Conservation (phyloP, 352 stramenopile species). For the Lagenidium sp. region DNA sequence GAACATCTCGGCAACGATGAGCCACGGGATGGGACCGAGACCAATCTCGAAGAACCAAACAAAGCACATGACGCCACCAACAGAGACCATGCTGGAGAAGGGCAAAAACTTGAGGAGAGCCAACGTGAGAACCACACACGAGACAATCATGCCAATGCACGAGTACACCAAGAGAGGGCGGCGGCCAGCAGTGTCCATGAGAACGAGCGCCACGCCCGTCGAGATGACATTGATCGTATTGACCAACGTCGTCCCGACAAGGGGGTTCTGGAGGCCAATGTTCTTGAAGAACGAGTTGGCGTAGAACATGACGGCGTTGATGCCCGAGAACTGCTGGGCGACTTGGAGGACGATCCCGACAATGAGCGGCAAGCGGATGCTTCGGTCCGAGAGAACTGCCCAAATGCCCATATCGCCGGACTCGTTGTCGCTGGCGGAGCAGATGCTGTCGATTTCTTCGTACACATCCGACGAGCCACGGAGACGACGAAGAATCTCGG, state of each 20-base stretch:
- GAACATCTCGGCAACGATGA: constrained; percentile 92
- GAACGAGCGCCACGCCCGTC: constrained; percentile 30
- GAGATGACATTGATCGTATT: constrained; percentile 32
- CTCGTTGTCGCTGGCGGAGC: constrained; percentile 37
- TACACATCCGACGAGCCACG: constrained; percentile 35
- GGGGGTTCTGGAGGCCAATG: constrained; percentile 23
- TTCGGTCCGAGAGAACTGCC: constrained; percentile 25
- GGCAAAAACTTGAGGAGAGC: constrained; percentile 31
- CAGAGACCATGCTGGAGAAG: constrained; percentile 30
- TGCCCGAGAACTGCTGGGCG: constrained; percentile 29
- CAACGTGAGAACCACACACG: constrained; percentile 26
- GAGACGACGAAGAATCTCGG: constrained; percentile 31
- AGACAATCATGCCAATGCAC: constrained; percentile 30
- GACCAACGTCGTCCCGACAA: constrained; percentile 27
- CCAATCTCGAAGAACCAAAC: constrained; percentile 43
- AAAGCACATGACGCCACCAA: constrained; percentile 37
- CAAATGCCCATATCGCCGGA: constrained; percentile 30
- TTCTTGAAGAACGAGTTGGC: constrained; percentile 35
- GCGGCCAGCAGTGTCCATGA: constrained; percentile 34
- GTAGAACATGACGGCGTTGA: constrained; percentile 48
- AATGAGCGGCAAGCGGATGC: constrained; percentile 27
- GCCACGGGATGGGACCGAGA: constrained; percentile 85
- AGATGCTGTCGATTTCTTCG: constrained; percentile 42
- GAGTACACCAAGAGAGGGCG: constrained; percentile 34
- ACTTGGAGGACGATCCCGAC: constrained; percentile 28